Base-by-base conservation (phyloP, 2,329 filamentous ascomycete genomes). In the Calonectria naviculata region DNA sequence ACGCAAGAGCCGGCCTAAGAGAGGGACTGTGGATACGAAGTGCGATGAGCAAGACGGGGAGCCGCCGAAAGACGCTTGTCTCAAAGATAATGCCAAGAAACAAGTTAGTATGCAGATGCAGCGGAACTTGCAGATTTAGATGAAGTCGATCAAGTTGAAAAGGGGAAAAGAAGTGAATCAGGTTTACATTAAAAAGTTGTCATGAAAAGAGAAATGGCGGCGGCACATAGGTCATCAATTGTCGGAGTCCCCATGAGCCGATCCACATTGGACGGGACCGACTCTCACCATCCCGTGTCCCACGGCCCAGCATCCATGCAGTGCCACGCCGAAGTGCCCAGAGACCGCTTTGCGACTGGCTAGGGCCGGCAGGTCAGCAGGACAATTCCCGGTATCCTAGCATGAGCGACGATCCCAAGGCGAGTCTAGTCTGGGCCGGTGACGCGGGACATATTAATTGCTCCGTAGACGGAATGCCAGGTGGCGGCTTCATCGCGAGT, bases 321-420 rank as follows among this genome's bases (percentile, higher is more conserved):
- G 74, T 78, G 62, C 70, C 67, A 77, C 75, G 71, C 47, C 52
- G 62, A 68, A 63, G 56, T 61, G 67, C 24, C 49, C 52, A 68
- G 52, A 46, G 66, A 58, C 46, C 34, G 73, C 64, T 60, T 68
- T 65, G 54, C 56, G 63, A 66, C 68, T 70, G 68, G 68, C 54
- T 62, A 44, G 34, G 31, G 19, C 2, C 36, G 41, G 10, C 54
- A 13, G 68, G 74, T 77, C 75, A 77, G 74, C 74, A 71, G 74
- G 71, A 63, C 71, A 71, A 67, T 70, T 41, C 38, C 56, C 56
- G 60, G 65, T 71, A 67, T 58, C 68, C 71, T 67, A 52, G 66
- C 60, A 67, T 36, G 52, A 62, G 54, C 61, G 61, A 44, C 67
- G 73, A 70, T 76, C 21, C 68, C 67, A 24, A 58, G 67, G 38